These are phyloP conservation scores for Recurvomyces mirabilis DNA, from an alignment of 495 filamentous ascomycete genomes.

Conservation along the genomic window DNA sequence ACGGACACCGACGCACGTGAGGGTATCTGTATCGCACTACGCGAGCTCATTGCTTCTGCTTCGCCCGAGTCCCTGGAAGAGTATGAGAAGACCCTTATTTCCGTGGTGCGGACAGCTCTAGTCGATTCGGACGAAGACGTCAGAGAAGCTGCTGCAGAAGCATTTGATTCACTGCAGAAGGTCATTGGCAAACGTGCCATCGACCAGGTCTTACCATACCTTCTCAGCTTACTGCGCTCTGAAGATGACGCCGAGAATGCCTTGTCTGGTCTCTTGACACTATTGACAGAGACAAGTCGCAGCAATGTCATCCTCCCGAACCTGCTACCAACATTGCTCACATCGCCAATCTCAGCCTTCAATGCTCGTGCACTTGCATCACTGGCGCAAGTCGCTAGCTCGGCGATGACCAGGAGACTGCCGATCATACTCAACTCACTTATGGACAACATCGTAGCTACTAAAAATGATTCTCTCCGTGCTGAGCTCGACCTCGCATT, in stretches of 20 bases:
- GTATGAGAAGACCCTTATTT: slow-evolving; percentile 88
- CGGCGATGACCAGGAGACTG: slow-evolving; percentile 77
- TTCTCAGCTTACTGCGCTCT: slow-evolving; percentile 73
- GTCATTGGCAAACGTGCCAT: slow-evolving; percentile 87
- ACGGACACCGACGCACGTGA: slow-evolving; percentile 90
- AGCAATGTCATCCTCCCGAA: slow-evolving; percentile 95
- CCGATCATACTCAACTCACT: slow-evolving; percentile 82
- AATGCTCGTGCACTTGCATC: slow-evolving; percentile 90
- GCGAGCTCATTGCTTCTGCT: slow-evolving; percentile 86
- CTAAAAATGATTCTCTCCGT: slow-evolving; percentile 63
- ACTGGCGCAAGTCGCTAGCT: slow-evolving; percentile 75
- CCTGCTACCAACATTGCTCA: slow-evolving; percentile 82
- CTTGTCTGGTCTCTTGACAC: slow-evolving; percentile 76
- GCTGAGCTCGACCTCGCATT: slow-evolving; percentile 67
- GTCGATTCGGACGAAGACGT: slow-evolving; percentile 84
- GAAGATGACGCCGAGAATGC: slow-evolving; percentile 86
- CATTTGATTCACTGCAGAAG: slow-evolving; percentile 87
- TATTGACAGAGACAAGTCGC: slow-evolving; percentile 84
- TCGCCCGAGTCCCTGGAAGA: slow-evolving; percentile 82
- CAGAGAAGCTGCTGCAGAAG: slow-evolving; percentile 89
- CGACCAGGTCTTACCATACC: slow-evolving; percentile 86
- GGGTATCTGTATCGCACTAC: slow-evolving; percentile 92
- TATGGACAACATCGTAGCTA: slow-evolving; percentile 78
- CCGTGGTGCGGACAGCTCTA: slow-evolving; percentile 83
- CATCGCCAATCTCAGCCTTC: slow-evolving; percentile 84